Evolutionary conservation across 306 rosid species (phyloP), one percentile per base, ranked within the genome.

Genomic region (Casuarina glauca): DNA sequence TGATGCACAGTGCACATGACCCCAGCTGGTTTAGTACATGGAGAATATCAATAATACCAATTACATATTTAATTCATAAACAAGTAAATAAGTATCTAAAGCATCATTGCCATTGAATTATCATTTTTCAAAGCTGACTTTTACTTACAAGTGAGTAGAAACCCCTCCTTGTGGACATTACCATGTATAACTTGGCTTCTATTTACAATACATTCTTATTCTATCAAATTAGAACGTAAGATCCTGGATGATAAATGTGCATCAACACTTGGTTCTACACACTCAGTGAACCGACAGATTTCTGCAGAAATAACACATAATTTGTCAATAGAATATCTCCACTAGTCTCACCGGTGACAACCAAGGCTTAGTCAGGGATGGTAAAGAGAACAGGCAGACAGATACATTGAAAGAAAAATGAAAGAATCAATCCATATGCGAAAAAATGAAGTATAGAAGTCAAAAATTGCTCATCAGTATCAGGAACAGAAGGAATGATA

Each of bases 1-100:
- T 53, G 80, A 86, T 57, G 88, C 88, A 13, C 78, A 79, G 76
- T 85, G 91, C 81, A 35, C 80, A 36, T 83, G 83, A 66, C 12
- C 32, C 9, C 8, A 50, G 49, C 6, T 17, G n/a, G 17, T 63
- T 66, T 66, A 6, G 50, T 16, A 8, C 35, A 16, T 8, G 50
- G 32, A 9, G 70, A 20, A 41, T 44, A 63, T 63, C 20, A 20
- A 7, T 8, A 57, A 11, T 20, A 57, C 20, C 63, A 20, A 57
- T 26, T 63, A 19, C 69, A 11, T 36, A 12, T 63, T 63, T 63
- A 5, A 63, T 4, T 45, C 36, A 41, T 38, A 63, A n/a, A 63
- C 38, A 0, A 36, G 45, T 63, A 63, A 38, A 39, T 2, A 63
- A 39, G 26, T 15, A 36, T 36, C 19, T 16, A 2, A 63, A 16